Evolutionary conservation across 2,329 filamentous ascomycete genomes (phyloP).

Genomic region (Fusarium penzigii): DNA sequence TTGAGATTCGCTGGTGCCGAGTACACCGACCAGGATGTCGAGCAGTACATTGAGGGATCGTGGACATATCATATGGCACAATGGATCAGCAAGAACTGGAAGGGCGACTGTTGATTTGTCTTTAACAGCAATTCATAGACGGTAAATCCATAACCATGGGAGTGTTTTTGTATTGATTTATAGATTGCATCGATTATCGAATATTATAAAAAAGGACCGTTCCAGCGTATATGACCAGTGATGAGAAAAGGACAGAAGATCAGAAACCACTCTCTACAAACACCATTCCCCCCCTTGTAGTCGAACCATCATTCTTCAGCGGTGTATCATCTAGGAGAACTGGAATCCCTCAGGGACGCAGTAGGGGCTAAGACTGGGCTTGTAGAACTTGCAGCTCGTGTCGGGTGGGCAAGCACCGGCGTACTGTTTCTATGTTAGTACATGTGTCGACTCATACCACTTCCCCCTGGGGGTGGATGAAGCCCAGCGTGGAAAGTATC

Average conservation of each 20-base stretch:
- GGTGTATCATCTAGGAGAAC: constrained; percentile 21
- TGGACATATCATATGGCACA: constrained; percentile 56
- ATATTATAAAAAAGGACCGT: not conserved
- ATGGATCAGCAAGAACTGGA: constrained; percentile 64
- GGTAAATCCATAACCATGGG: too few species aligned
- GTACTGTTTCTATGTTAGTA: constrained; percentile 20
- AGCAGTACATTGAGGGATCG: constrained; percentile 53
- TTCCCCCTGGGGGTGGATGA: too few species aligned
- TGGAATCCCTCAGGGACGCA: constrained; percentile 37
- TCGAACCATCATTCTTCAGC: not conserved
- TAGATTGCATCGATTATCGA: not conserved
- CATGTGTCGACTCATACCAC: too few species aligned
- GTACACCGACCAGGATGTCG: constrained; percentile 49
- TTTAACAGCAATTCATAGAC: not conserved
- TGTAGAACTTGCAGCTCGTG: constrained; percentile 39
- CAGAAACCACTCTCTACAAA: not conserved
- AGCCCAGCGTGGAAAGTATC: too few species aligned
- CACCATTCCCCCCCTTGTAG: not conserved
- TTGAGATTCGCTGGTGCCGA: constrained; percentile 61
- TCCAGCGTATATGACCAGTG: not conserved
- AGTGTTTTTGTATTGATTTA: not conserved
- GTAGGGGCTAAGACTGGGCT: constrained; percentile 39
- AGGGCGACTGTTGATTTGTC: constrained; percentile 42
- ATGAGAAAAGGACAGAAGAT: not conserved
- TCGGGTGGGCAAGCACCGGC: constrained; percentile 38